Base-by-base conservation (phyloP, 179 eudicot species). In the Silene vulgaris region DNA sequence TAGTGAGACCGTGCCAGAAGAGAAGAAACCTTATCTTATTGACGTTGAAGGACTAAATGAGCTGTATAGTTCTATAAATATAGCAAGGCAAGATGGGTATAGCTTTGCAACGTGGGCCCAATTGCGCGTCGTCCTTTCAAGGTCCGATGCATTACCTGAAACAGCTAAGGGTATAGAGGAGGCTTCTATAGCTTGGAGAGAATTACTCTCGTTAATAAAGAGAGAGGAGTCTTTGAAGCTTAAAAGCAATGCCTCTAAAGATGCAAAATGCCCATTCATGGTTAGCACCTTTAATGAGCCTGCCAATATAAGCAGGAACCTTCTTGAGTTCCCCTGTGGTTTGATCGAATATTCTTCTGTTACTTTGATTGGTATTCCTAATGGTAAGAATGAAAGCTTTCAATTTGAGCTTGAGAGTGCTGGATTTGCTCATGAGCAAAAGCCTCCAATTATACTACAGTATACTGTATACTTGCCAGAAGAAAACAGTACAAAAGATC, bases 81-180 rank as follows among this genome's bases (percentile, higher is more conserved):
- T 76, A 52, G 84, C 91, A 7, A 13, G 79, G 57, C 80, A 80
- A 14, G 86, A 83, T 66, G 78, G 52, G 52, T 82, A 78, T 77
- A 79, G 74, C 35, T 81, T 90, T 79, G 87, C 86, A 40, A 86
- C 80, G 5, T 92, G 92, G 96, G 78, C 80, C 69, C 81, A 84
- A 63, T 83, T 92, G 89, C 89, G 80, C 59, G 35, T 72, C 26
- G 69, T 92, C 56, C 81, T 92, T 37, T 88, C 93, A 70, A 82
- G 96, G 84, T 88, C 96, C 2, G 97, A 92, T 80, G 88, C 92
- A 65, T 83, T 92, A 82, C 90, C 93, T 71, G 89, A 90, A 79
- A 92, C 92, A 21, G 78, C 80, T 73, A 85, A 87, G 74, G 96
- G 92, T 8, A 81, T 92, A 65, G 86, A 85, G 83, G 96, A 92